Base-by-base conservation (phyloP, 2,329 filamentous ascomycete species). In the Akanthomyces uredinophilus region DNA sequence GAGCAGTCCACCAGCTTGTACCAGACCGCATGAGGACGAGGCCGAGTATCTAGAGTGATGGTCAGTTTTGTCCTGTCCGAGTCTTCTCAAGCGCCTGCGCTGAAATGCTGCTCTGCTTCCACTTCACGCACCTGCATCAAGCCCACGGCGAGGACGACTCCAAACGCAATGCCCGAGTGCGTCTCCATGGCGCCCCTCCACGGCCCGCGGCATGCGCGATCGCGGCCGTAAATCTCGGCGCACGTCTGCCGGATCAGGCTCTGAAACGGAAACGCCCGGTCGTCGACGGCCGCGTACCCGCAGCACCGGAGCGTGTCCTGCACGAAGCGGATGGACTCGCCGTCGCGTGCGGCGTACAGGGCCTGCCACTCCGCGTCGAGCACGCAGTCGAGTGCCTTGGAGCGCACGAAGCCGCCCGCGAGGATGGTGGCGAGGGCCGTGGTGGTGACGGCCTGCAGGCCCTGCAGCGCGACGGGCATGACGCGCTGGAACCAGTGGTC, bases 221-320 rank as follows among this genome's bases (percentile, higher is more conserved):
- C 71, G 35, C 84, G 76, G 0, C 77, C 76, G 65, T 79, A 85
- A 5, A 77, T 72, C 51, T 75, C 70, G 5, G 74, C 66, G 68
- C 87, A 88, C 55, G 56, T 68, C 66, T 59, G 56, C 57, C 37
- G 11, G 8, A 60, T 60, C 13, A 58, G 35, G 1, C 60, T 65
- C 0, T 77, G 77, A 63, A 89, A 90, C 0, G 88, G 89, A 77
- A 81, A 90, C 0, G 83, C 81, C 66, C 82, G 83, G 68, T 92
- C 87, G 35, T 70, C 72, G 32, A 84, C 70, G 5, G 77, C 80
- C 61, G 79, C 79, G 39, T 90, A 77, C 0, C 89, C 89, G 66
- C 89, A 92, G 74, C 89, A 92, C 8, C 81, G 70, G 37, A 90
- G 81, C 0, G 79, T 71, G 69, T 91, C 85, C 68, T 92, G 89